phyloP scores from a whole-genome alignment of 148 eudicot species.

The Nyssa sinensis region DNA sequence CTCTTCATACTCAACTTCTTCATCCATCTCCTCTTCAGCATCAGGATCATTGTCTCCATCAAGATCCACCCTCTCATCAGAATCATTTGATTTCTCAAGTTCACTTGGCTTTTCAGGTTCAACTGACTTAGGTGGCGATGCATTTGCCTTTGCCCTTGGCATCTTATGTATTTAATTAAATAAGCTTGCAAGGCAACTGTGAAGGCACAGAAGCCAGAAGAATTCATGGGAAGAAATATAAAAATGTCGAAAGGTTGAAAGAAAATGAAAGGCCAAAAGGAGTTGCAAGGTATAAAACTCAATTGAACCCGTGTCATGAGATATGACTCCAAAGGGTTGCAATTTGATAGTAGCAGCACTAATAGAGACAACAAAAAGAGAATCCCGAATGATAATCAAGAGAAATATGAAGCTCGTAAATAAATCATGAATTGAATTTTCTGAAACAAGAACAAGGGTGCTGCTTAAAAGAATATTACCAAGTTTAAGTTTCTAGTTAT shows the following conservation, averaged over 20 bases:
- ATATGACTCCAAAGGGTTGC: slow-evolving; percentile 59
- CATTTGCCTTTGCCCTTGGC: slow-evolving; percentile 72
- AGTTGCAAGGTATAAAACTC: slow-evolving; percentile 61
- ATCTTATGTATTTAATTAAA: slow-evolving; percentile 51
- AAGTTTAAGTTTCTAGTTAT: slow-evolving; percentile 25
- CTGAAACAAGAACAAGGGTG: slow-evolving; percentile 11
- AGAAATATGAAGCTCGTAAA: slow-evolving; percentile 53
- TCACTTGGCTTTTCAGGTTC: slow-evolving; percentile 44
- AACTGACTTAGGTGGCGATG: slow-evolving; percentile 39
- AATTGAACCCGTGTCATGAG: slow-evolving; percentile 71
- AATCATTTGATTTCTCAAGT: neutral
- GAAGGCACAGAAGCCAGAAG: slow-evolving; percentile 71
- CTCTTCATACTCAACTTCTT: slow-evolving; percentile 65
- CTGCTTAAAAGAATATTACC: slow-evolving; percentile 34
- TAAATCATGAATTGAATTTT: slow-evolving; percentile 43
- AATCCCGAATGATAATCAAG: slow-evolving; percentile 47
- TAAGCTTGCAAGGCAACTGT: slow-evolving; percentile 61
- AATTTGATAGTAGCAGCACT: slow-evolving; percentile 38
- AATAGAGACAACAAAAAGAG: slow-evolving; percentile 53
- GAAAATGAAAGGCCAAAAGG: slow-evolving; percentile 69
- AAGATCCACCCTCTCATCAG: slow-evolving; percentile 63
- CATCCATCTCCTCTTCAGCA: slow-evolving; percentile 69
- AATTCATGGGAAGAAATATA: slow-evolving; percentile 69
- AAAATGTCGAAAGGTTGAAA: slow-evolving; percentile 51
- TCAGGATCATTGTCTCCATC: slow-evolving; percentile 67